Evolutionary conservation across 192 early-diverging fungal species (phyloP).

Genomic region (Backusella morwellensis): DNA sequence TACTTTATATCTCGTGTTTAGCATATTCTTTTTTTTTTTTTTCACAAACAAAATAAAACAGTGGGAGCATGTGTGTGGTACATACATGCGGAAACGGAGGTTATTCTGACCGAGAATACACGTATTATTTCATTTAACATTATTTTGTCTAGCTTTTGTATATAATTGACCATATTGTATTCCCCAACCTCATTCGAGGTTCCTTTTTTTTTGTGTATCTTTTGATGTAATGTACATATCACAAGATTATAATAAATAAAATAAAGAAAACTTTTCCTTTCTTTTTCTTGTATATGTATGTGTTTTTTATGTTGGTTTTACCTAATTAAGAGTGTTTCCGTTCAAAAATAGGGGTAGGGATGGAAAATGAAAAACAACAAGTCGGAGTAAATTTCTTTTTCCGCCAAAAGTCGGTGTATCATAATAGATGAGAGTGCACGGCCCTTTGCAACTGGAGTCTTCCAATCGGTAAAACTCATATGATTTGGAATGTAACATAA

Average conservation of each 20-base stretch:
- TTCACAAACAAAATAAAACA: slow-evolving; percentile 4
- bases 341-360: background rate
- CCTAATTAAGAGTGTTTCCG: background rate
- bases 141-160: background rate
- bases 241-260: background rate
- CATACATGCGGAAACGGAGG: slow-evolving; percentile 3
- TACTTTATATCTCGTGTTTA: background rate
- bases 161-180: background rate
- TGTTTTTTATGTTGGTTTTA: background rate
- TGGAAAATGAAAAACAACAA: background rate
- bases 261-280: background rate
- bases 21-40: background rate
- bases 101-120: background rate
- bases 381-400: background rate
- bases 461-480: background rate
- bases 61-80: background rate
- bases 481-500: background rate
- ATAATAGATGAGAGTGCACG: background rate
- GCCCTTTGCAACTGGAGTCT: background rate
- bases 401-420: background rate
- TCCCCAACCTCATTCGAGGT: background rate
- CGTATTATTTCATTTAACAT: background rate
- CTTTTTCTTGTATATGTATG: background rate
- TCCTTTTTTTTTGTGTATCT: background rate
- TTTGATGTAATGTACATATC: too few species aligned